These are phyloP conservation scores for Termitomyces sp. DNA, from an alignment of 768 basidiomycete genomes.

Conservation along the genomic window DNA sequence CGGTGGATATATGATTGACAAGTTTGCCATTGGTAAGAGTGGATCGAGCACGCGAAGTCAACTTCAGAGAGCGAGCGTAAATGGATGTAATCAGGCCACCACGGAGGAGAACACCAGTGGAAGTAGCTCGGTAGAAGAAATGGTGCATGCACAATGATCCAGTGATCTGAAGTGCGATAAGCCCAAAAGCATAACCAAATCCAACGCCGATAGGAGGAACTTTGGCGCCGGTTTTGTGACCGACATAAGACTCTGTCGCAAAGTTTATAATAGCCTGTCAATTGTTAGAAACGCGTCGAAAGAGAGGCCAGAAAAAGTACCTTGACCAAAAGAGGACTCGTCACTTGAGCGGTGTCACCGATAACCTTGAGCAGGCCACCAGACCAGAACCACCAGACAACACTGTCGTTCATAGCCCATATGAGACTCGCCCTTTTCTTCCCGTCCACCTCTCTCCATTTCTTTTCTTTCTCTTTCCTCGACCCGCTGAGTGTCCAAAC, in stretches of 20 bases:
- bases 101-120: slow-evolving; percentile 76
- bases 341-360: slow-evolving; percentile 71
- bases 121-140: slow-evolving; percentile 76
- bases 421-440: slow-evolving; percentile 59
- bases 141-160: slow-evolving; percentile 71
- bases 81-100: slow-evolving; percentile 87
- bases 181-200: slow-evolving; percentile 69
- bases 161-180: slow-evolving; percentile 66
- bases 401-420: slow-evolving; percentile 71
- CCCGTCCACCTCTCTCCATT: slow-evolving; percentile 64
- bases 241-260: slow-evolving; percentile 55
- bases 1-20: slow-evolving; percentile 91
- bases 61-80: slow-evolving; percentile 70
- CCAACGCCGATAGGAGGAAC: slow-evolving; percentile 49
- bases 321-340: slow-evolving; percentile 76
- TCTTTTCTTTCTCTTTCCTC: slow-evolving; percentile 50
- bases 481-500: slow-evolving; percentile 62
- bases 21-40: slow-evolving; percentile 84
- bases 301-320: slow-evolving; percentile 29
- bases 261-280: slow-evolving; percentile 70
- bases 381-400: slow-evolving; percentile 78
- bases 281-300: not conserved
- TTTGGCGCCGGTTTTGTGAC: slow-evolving; percentile 32
- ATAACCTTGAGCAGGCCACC: slow-evolving; percentile 56
- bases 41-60: slow-evolving; percentile 77